Evolutionary conservation across 129 eudicot genomes (phyloP).

Genomic region (Flaveria sonorensis): DNA sequence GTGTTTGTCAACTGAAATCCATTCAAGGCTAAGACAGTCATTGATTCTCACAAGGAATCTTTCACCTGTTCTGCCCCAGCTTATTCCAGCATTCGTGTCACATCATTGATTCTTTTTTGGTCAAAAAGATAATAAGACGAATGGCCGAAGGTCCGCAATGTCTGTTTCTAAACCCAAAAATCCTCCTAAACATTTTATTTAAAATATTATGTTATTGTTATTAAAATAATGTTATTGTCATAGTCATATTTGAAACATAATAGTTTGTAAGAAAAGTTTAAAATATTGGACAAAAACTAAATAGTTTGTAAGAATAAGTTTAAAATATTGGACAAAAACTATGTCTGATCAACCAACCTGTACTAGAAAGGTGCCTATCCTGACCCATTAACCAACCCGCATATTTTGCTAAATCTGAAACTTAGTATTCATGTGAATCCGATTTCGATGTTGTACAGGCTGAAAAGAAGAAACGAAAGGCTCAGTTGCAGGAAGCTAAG

Average conservation of each 20-base stretch:
- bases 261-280: background rate
- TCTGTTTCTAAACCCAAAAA: background rate
- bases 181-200: background rate
- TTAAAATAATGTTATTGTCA: no score
- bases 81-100: no score
- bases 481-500: slow-evolving; percentile 75
- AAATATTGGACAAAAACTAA: background rate
- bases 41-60: no score
- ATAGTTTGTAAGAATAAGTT: background rate
- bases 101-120: background rate
- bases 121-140: background rate
- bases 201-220: background rate
- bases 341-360: background rate
- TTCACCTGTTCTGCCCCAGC: no score
- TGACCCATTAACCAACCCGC: background rate
- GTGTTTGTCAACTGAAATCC: no score
- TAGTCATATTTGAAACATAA: background rate
- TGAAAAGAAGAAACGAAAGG: slow-evolving; percentile 82
- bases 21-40: no score
- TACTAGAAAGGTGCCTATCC: background rate
- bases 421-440: slow-evolving; percentile 6
- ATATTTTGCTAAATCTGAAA: background rate
- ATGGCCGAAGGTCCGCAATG: background rate
- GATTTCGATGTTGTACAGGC: slow-evolving; percentile 42
- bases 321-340: background rate